Evolutionary conservation across 2,329 filamentous ascomycete genomes (phyloP).

Genomic region (Aquanectria penicillioides): DNA sequence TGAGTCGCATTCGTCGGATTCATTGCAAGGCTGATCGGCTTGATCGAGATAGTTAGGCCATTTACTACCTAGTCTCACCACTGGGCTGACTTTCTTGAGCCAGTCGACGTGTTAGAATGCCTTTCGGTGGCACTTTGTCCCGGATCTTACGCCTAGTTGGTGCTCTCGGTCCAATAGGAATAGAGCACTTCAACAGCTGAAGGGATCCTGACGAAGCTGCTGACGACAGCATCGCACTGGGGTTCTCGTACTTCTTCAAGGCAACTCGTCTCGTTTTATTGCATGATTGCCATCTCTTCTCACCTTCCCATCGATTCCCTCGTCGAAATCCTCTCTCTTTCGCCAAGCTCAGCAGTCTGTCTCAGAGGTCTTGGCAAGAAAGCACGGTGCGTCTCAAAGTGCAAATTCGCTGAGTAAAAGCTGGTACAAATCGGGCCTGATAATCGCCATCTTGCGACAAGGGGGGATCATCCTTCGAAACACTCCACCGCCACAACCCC

Average conservation of each 20-base stretch:
- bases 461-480: no score
- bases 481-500: neutral
- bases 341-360: neutral
- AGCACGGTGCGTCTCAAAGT: no score
- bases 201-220: constrained; percentile 12
- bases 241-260: neutral
- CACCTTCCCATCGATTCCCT: no score
- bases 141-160: neutral
- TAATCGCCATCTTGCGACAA: neutral
- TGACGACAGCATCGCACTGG: constrained; percentile 2
- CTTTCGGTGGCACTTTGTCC: constrained; percentile 9
- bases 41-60: neutral
- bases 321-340: neutral
- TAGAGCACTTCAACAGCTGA: neutral
- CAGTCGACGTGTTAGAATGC: neutral
- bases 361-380: no score
- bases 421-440: constrained; percentile 1
- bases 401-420: neutral
- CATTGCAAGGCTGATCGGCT: constrained; percentile 5
- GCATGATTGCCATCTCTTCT: neutral
- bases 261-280: neutral
- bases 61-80: neutral
- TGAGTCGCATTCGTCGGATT: neutral
- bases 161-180: neutral
- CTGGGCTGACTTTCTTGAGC: neutral